Evolutionary conservation across 352 stramenopile species (phyloP).

Genomic region (Phytophthora aleatoria): DNA sequence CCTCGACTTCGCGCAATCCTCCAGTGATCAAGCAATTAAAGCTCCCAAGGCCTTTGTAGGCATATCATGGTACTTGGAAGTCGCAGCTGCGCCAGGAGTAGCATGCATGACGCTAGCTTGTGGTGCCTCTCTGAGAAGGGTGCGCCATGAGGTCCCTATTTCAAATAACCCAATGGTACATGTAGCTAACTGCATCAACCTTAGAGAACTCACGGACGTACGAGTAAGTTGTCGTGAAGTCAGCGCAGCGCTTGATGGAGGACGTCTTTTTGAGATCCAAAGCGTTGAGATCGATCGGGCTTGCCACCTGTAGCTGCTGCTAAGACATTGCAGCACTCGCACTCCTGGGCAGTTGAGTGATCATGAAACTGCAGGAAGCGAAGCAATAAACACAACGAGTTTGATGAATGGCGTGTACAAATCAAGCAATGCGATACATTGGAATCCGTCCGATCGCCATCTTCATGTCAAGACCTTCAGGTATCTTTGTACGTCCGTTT

Average conservation of each 20-base stretch:
- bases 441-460: constrained; percentile 18
- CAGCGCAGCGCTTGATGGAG: constrained; percentile 19
- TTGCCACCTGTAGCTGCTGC: constrained; percentile 9
- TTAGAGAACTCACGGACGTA: too few relatives aligned
- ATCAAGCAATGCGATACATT: not conserved
- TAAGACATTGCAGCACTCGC: constrained; percentile 19
- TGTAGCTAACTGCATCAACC: too few relatives aligned
- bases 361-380: constrained; percentile 1
- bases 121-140: too few relatives aligned
- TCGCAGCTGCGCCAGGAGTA: too few relatives aligned
- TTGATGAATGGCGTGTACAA: not conserved
- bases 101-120: too few relatives aligned
- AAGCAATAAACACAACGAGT: not conserved
- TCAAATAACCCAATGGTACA: too few relatives aligned
- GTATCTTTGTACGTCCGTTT: constrained; percentile 15
- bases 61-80: too few relatives aligned
- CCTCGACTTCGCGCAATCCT: too few relatives aligned
- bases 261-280: constrained; percentile 25
- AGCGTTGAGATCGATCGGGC: constrained; percentile 7
- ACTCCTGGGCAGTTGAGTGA: constrained; percentile 19
- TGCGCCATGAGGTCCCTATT: too few relatives aligned
- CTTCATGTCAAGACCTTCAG: constrained; percentile 23
- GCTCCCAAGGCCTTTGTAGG: too few relatives aligned
- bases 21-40: too few relatives aligned
- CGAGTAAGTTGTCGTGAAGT: too few relatives aligned